phyloP scores from a whole-genome alignment of 805 yeast genomes.

The Pichia phayaonensis region DNA sequence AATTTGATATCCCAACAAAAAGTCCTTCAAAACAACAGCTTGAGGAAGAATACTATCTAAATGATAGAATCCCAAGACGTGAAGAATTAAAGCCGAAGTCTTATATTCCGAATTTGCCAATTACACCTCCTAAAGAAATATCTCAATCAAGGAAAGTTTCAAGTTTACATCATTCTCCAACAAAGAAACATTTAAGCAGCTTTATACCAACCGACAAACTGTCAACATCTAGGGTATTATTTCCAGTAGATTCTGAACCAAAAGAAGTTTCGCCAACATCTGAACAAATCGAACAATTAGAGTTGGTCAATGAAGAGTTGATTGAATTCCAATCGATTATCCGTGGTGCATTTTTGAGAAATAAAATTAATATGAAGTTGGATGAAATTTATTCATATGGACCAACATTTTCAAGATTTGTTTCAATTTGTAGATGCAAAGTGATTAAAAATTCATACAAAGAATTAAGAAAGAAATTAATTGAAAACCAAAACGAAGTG shows the following conservation, averaged over 20 bases:
- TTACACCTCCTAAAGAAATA: slow-evolving; percentile 1
- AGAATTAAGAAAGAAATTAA: slow-evolving; percentile 14
- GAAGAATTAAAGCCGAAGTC: slow-evolving; percentile 4
- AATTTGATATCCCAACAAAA: slow-evolving; percentile 6
- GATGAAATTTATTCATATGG: slow-evolving; percentile 36
- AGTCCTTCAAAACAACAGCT: neutral
- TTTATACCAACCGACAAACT: slow-evolving; percentile 17
- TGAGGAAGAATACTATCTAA: neutral
- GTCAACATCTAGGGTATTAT: neutral
- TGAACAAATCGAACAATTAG: neutral
- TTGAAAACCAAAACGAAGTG: slow-evolving; percentile 23
- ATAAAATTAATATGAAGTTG: slow-evolving; percentile 34
- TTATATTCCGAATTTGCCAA: slow-evolving; percentile 10
- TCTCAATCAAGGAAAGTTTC: slow-evolving; percentile 3
- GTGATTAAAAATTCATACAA: slow-evolving; percentile 27
- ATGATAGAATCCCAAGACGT: slow-evolving; percentile 8
- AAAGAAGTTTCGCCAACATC: neutral
- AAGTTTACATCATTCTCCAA: slow-evolving; percentile 14
- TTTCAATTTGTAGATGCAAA: slow-evolving; percentile 39
- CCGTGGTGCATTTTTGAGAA: slow-evolving; percentile 58
- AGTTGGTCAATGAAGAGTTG: slow-evolving; percentile 1
- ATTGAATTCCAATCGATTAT: slow-evolving; percentile 55
- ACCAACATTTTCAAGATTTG: slow-evolving; percentile 29
- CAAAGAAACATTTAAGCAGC: slow-evolving; percentile 16
- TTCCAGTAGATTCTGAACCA: neutral